These are phyloP conservation scores for Beauveria asiatica DNA, from an alignment of 2,329 filamentous ascomycete genomes.

Conservation along the genomic window DNA sequence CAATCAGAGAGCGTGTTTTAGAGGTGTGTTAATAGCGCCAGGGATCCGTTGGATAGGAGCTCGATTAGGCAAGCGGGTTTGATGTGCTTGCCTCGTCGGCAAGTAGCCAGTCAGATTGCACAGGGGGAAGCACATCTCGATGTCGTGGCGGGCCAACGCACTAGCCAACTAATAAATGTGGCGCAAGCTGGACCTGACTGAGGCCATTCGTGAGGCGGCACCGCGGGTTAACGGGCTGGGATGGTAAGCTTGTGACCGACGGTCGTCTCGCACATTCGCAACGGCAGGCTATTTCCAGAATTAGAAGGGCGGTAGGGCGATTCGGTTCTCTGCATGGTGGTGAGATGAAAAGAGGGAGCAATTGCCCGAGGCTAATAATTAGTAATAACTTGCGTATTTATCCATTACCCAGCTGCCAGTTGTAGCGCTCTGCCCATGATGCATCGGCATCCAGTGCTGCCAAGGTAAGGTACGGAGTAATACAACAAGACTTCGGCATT, in stretches of 20 bases:
- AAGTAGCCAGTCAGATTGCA: neutral
- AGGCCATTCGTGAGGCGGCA: neutral
- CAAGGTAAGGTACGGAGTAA: too few relatives aligned
- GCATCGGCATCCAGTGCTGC: too few relatives aligned
- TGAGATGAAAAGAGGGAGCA: too few relatives aligned
- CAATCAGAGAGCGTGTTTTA: neutral
- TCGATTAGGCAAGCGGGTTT: neutral
- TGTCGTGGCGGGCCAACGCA: neutral
- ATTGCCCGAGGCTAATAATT: too few relatives aligned
- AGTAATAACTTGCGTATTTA: too few relatives aligned
- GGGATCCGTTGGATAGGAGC: neutral
- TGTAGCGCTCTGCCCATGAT: too few relatives aligned
- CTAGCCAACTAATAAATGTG: conserved; percentile 2
- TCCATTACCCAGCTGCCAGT: too few relatives aligned
- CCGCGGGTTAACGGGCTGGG: neutral
- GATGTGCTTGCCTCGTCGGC: neutral
- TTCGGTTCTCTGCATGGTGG: too few relatives aligned
- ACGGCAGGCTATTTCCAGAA: too few relatives aligned
- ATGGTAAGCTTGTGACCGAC: neutral
- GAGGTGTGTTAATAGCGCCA: neutral
- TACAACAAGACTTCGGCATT: too few relatives aligned
- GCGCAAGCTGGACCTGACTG: neutral
- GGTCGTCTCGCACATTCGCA: neutral
- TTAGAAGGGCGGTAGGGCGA: too few relatives aligned
- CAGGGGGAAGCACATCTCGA: conserved; percentile 1